Evolutionary conservation across 352 stramenopile species (phyloP).

Genomic region (Phytophthora citrophthora): DNA sequence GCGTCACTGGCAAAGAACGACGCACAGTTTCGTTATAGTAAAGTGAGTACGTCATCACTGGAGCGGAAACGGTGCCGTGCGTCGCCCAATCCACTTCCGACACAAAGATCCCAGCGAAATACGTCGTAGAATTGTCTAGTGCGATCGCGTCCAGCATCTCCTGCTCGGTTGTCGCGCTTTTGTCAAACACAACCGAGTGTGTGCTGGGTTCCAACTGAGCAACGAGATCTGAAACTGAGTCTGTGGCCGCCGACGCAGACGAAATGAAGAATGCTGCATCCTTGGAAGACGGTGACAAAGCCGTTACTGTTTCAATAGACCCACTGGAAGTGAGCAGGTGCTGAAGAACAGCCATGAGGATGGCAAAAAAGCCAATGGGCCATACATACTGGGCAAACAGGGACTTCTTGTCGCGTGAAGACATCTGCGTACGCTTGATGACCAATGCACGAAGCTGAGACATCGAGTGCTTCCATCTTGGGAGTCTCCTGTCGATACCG

Average conservation of each 20-base stretch:
- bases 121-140: constrained; percentile 47
- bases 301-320: constrained; percentile 58
- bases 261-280: constrained; percentile 58
- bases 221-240: constrained; percentile 39
- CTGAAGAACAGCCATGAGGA: constrained; percentile 57
- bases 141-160: constrained; percentile 55
- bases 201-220: constrained; percentile 32
- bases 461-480: constrained; percentile 34
- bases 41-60: constrained; percentile 48
- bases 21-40: constrained; percentile 77
- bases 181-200: constrained; percentile 38
- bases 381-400: constrained; percentile 76
- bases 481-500: constrained; percentile 23
- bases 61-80: constrained; percentile 6
- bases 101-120: constrained; percentile 66
- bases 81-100: constrained; percentile 44
- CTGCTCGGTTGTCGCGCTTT: constrained; percentile 28
- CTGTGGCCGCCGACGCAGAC: constrained; percentile 24
- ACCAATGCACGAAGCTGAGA: constrained; percentile 61
- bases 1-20: constrained; percentile 60
- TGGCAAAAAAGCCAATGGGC: constrained; percentile 66
- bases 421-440: constrained; percentile 62
- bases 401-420: constrained; percentile 62
- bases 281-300: constrained; percentile 41
- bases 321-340: constrained; percentile 38